Evolutionary conservation across 495 filamentous ascomycete genomes (phyloP), one percentile per base, ranked within the genome.

Genomic region (Margaritispora aquatica): DNA sequence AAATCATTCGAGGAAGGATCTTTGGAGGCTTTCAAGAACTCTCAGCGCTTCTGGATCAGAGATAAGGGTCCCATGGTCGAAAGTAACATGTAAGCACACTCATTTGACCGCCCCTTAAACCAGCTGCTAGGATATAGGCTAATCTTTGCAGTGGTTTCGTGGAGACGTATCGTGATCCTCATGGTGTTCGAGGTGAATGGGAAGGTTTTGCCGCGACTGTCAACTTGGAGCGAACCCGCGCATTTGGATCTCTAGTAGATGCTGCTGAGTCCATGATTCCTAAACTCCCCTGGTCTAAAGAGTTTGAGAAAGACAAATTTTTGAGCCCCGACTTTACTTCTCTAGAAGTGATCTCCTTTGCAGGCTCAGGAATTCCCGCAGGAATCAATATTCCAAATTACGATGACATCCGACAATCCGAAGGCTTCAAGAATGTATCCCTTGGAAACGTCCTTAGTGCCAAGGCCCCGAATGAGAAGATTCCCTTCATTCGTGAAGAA

Each of bases 341-440:
- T 5, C 74, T 93, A 10, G 90, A 93, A 67, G 87, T 91, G 1
- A 59, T 84, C 56, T 75, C 78, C 11, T 82, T 81, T 66, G 84
- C 86, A 15, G 84, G 89, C 10, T 90, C 88, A 15, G 90, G 90
- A 1, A 90, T 96, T 50, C 90, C 91, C 5, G 88, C 88, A 26
- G 90, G 90, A 22, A 87, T 83, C 64, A 83, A 83, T 48, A 81
- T 84, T 67, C 92, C 92, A 3, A 96, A 97, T 68, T 96, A 95
- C 67, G 92, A 98, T 64, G 90, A 96, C 62, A 94, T 97, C 60
- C 81, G 94, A 50, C 93, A 96, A 67, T 88, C 84, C 17, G 78
- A 92, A 44, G 94, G 94, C n/a, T 98, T 98, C 83, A 98, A 98
- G 77, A 98, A 98, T 60, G 94, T 98, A 21, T 90, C 85, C 13